phyloP scores from a whole-genome alignment of 2,329 filamentous ascomycete species.

The Aureobasidium sp. region DNA sequence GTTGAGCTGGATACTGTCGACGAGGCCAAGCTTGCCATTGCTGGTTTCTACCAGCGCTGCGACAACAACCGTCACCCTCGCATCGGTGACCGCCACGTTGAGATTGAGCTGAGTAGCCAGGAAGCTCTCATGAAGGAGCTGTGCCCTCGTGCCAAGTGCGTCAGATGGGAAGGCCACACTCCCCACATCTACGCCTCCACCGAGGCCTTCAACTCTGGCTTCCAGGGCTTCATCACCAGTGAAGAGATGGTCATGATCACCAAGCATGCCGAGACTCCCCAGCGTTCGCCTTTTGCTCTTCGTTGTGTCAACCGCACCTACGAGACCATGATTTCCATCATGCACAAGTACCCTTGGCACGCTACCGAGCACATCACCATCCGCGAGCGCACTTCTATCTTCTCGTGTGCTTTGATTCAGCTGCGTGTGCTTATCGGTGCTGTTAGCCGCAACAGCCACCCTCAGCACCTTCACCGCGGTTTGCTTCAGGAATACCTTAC shows the following conservation, averaged over 20 bases:
- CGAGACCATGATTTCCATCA: conserved; percentile 43
- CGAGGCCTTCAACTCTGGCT: conserved; percentile 40
- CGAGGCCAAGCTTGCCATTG: conserved; percentile 32
- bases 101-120: conserved; percentile 38
- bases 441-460: conserved; percentile 15
- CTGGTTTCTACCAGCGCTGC: conserved; percentile 29
- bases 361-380: conserved; percentile 37
- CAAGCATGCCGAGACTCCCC: conserved; percentile 40
- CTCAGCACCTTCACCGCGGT: conserved; percentile 15
- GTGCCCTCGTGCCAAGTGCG: conserved; percentile 44
- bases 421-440: conserved; percentile 19
- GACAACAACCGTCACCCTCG: conserved; percentile 32
- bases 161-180: conserved; percentile 36
- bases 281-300: conserved; percentile 39
- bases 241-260: conserved; percentile 41
- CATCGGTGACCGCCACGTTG: conserved; percentile 40
- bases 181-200: conserved; percentile 23
- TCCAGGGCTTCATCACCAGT: conserved; percentile 41
- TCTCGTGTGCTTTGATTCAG: conserved; percentile 24
- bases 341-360: conserved; percentile 48
- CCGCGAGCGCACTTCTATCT: conserved; percentile 38
- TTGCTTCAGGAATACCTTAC: conserved; percentile 25
- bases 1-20: conserved; percentile 35
- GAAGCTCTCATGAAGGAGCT: conserved; percentile 42
- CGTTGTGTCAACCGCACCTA: conserved; percentile 46